Evolutionary conservation across 768 basidiomycete genomes (phyloP).

Genomic region (Leccinum disarticulatum): DNA sequence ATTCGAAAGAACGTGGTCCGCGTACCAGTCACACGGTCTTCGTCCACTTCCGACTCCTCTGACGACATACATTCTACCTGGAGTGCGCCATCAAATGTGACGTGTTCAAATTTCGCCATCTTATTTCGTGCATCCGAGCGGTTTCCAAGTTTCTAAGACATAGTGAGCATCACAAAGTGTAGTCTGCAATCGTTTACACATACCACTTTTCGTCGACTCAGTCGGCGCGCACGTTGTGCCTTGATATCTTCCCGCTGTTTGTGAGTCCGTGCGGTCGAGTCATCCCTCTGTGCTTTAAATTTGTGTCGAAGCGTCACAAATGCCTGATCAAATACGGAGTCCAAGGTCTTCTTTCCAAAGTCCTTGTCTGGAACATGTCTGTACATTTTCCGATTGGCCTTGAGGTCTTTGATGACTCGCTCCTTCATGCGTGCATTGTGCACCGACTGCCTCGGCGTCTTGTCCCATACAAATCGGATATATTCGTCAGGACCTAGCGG

Average conservation of each 20-base stretch:
- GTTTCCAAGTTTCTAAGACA: conserved; percentile 62
- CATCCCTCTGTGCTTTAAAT: conserved; percentile 60
- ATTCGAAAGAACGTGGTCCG: too few relatives aligned
- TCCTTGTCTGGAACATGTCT: conserved; percentile 65
- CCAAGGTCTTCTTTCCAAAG: conserved; percentile 60
- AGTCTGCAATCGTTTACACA: conserved; percentile 22
- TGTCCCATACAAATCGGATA: conserved; percentile 78
- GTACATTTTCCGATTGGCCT: conserved; percentile 53
- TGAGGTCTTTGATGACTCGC: conserved; percentile 60
- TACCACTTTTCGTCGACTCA: conserved; percentile 63
- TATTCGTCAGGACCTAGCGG: conserved; percentile 47
- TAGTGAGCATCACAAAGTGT: background rate
- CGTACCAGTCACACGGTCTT: conserved; percentile 27
- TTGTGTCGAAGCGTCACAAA: conserved; percentile 70
- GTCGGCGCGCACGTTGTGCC: conserved; percentile 58
- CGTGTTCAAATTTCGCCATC: conserved; percentile 53
- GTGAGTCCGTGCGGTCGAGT: conserved; percentile 38
- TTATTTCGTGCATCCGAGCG: conserved; percentile 61
- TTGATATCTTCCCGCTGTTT: conserved; percentile 61
- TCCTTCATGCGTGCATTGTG: conserved; percentile 74
- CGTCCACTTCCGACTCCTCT: conserved; percentile 68
- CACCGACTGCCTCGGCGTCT: conserved; percentile 70
- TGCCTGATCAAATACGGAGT: conserved; percentile 66
- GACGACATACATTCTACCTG: conserved; percentile 79
- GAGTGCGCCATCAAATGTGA: conserved; percentile 67